A percentile compares a stretch with the other conserved stretches of the same genome.
phyloP scores from a whole-genome alignment of 257 asterid species.

The Przewalskia tangutica region DNA sequence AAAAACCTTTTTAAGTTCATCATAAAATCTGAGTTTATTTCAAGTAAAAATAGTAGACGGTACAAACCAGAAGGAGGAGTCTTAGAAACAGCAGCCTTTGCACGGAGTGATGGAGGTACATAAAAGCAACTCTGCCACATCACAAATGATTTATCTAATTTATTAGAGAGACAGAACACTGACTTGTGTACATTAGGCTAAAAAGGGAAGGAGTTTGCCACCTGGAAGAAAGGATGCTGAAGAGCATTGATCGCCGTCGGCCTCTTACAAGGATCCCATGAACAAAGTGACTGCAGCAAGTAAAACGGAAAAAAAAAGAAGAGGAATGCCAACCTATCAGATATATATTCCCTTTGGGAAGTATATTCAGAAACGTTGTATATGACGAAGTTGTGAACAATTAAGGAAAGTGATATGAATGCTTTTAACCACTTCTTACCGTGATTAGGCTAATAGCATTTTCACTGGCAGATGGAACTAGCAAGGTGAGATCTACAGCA shows the following conservation, averaged over 20 bases:
- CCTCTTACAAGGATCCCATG: conserved; percentile 91
- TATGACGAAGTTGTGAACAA: background rate
- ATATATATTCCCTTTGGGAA: no score
- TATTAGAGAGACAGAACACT: background rate
- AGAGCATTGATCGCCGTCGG: conserved; percentile 85
- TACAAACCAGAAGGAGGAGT: conserved; percentile 73
- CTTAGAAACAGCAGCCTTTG: conserved; percentile 42
- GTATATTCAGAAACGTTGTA: background rate
- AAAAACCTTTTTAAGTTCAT: background rate
- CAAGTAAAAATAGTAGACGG: background rate
- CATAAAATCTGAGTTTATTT: background rate
- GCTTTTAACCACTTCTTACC: conserved; percentile 13
- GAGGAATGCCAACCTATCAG: background rate
- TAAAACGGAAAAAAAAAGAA: background rate
- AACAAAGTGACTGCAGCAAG: conserved; percentile 60
- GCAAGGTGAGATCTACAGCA: conserved; percentile 36
- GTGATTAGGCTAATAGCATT: conserved; percentile 54
- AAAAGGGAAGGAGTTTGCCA: conserved; percentile 8
- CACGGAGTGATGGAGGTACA: conserved; percentile 78
- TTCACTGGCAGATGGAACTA: conserved; percentile 56
- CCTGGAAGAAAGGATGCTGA: conserved; percentile 95
- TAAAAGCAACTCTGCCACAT: conserved; percentile 63
- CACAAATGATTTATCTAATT: background rate
- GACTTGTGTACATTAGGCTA: background rate
- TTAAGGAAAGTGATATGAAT: background rate